These are phyloP conservation scores for Infundibulicybe gibba DNA, from an alignment of 768 basidiomycete genomes.

Conservation along the genomic window DNA sequence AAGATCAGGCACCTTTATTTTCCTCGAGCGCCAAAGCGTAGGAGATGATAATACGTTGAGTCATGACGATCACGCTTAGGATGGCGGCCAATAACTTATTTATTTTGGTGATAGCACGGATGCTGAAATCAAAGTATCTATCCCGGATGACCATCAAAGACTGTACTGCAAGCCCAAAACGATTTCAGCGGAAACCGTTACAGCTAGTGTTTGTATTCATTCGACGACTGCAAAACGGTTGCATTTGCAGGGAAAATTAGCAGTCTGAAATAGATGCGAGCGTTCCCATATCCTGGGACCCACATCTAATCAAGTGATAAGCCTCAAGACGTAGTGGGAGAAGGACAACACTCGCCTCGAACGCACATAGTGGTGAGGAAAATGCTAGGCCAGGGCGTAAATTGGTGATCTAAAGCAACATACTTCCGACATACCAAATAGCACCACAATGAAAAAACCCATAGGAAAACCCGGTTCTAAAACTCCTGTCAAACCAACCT, in stretches of 20 bases:
- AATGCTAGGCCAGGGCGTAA: neutral
- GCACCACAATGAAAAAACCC: neutral
- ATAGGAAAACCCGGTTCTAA: neutral
- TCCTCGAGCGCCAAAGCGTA: neutral
- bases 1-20: no score
- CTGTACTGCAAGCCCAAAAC: neutral
- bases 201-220: slow-evolving; percentile 1
- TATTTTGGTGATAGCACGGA: neutral
- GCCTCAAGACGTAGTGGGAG: neutral
- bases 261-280: neutral
- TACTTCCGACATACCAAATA: neutral
- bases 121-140: neutral
- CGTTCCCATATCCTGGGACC: neutral
- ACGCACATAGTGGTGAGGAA: neutral
- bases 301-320: neutral
- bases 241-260: neutral
- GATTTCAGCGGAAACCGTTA: neutral
- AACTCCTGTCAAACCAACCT: neutral
- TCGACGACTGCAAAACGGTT: slow-evolving; percentile 1
- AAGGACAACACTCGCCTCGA: neutral
- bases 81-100: neutral
- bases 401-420: neutral
- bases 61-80: neutral
- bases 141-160: neutral
- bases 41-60: neutral